Conservation (phyloP, 2,329 filamentous ascomycete species). For the Chalaropsis thielavioides region DNA sequence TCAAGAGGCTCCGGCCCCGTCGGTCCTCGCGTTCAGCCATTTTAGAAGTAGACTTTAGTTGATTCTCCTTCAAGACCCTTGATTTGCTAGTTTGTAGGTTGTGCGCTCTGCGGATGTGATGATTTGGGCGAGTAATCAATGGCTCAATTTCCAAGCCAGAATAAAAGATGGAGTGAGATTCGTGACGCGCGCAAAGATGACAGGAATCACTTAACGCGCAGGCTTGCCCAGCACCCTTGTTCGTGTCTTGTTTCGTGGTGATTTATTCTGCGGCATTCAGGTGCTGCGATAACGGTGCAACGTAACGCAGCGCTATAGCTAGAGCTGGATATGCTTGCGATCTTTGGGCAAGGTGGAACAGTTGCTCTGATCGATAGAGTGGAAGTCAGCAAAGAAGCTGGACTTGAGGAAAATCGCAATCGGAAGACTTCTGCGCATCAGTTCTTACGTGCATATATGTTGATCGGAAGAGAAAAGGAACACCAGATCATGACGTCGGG, state of each 20-base stretch:
- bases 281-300: background rate
- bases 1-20: conserved; percentile 11
- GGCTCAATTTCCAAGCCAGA: background rate
- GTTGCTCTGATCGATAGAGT: background rate
- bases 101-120: background rate
- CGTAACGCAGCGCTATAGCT: background rate
- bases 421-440: background rate
- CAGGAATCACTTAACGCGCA: conserved; percentile 17
- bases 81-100: background rate
- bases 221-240: conserved; percentile 1
- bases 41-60: background rate
- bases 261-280: background rate
- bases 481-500: conserved; percentile 6
- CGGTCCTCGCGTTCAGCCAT: conserved; percentile 17
- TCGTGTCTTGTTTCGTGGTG: conserved; percentile 9
- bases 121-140: background rate
- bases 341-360: background rate
- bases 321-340: background rate
- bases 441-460: background rate
- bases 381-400: background rate
- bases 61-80: background rate
- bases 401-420: background rate
- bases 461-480: conserved; percentile 9
- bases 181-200: conserved; percentile 3
- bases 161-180: background rate